A percentile compares a stretch with the other conserved stretches of the same genome.
Evolutionary conservation across 2,329 filamentous ascomycete genomes (phyloP).

Genomic region (Fusarium sp.): DNA sequence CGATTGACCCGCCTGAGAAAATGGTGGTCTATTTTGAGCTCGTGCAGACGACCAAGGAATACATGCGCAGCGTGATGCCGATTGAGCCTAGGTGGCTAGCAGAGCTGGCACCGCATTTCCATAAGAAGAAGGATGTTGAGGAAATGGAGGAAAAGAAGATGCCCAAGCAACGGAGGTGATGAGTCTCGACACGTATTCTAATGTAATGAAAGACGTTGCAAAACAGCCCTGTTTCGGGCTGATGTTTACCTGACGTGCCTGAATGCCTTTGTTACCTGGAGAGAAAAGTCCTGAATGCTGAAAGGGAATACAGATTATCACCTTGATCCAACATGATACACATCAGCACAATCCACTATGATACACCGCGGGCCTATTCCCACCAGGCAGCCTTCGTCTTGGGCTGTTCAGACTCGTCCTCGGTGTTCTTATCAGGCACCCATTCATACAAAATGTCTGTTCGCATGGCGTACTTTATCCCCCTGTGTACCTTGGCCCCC

Average conservation of each 20-base stretch:
- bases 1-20: conserved; percentile 76
- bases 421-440: conserved; percentile 26
- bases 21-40: conserved; percentile 90
- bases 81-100: conserved; percentile 85
- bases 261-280: no score
- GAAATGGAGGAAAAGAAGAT: conserved; percentile 78
- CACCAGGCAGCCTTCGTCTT: conserved; percentile 6
- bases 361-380: background rate
- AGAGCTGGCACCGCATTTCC: conserved; percentile 92
- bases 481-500: conserved; percentile 60
- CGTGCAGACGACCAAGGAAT: conserved; percentile 87
- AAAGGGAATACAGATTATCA: no score
- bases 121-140: conserved; percentile 91
- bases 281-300: no score
- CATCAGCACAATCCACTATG: no score
- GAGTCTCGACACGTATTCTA: background rate
- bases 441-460: conserved; percentile 63
- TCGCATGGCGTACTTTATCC: conserved; percentile 65
- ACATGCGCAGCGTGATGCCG: conserved; percentile 87
- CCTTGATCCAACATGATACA: no score
- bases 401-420: background rate
- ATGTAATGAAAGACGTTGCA: background rate
- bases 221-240: no score
- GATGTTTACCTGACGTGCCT: no score
- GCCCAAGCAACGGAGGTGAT: conserved; percentile 48